Evolutionary conservation across 202 grass and related monocot species (phyloP), one percentile per base, ranked within the genome.

Genomic region (Eragrostis tef): DNA sequence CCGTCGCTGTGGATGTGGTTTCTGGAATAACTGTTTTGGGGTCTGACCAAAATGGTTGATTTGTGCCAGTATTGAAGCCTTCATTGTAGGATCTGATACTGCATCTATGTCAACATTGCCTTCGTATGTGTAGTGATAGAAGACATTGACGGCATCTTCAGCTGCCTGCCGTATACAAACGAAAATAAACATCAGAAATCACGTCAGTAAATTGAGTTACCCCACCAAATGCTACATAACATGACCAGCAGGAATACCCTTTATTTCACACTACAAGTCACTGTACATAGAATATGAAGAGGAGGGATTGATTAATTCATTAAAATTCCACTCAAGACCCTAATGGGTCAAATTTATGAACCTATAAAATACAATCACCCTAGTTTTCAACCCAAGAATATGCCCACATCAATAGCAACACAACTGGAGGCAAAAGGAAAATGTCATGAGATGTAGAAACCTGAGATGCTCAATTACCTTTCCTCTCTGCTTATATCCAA

Each of bases 21-120:
- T 99, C 63, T 80, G 89, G 80, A 99, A 99, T 63, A 99, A 83
- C 78, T 99, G 97, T 82, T 99, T 99, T 19, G 97, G 96, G 43
- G 97, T 99, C 89, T 99, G 97, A 74, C 97, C 97, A 75, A 99
- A 99, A 86, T 99, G 97, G 87, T 99, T 99, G 60, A 99, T 99
- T 86, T 99, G 97, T 75, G 97, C 97, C 65, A 99, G 86, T 81
- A 99, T 99, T 13, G 97, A 99, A 87, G 97, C 97, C 88, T 99
- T 99, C 97, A 99, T 96, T 21, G 97, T 99, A 78, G 89, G 97
- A 83, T 99, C 97, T 53, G 93, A 85, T 78, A 99, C 89, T 21
- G 93, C 89, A 88, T 99, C 97, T 80, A 99, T 99, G 60, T 99
- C 97, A 60, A 99, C 93, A 85, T 92, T 99, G 63, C 96, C 96